Evolutionary conservation across 352 stramenopile species (phyloP).

Genomic region (Pythium volutum): DNA sequence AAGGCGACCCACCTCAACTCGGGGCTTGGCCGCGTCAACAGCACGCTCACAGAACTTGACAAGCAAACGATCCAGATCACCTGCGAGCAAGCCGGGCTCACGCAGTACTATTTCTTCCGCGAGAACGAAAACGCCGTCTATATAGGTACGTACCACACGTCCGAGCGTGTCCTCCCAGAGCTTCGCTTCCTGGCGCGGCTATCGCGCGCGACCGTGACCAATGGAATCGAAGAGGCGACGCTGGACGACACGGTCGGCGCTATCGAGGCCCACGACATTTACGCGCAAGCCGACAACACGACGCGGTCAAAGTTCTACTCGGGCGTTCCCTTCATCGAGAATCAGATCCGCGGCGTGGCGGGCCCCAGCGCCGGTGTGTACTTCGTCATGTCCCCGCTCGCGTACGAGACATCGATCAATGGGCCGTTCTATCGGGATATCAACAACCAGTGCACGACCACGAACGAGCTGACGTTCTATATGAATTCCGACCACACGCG

Average conservation of each 20-base stretch:
- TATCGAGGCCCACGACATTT: constrained; percentile 45
- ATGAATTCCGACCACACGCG: constrained; percentile 62
- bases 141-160: constrained; percentile 51
- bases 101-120: constrained; percentile 54
- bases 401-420: constrained; percentile 43
- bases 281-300: constrained; percentile 26
- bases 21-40: constrained; percentile 30
- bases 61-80: constrained; percentile 43
- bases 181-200: constrained; percentile 48
- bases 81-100: constrained; percentile 35
- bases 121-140: constrained; percentile 51
- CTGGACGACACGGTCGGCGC: constrained; percentile 31
- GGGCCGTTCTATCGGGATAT: constrained; percentile 57
- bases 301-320: constrained; percentile 50
- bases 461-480: constrained; percentile 56
- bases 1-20: constrained; percentile 44
- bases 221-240: constrained; percentile 33
- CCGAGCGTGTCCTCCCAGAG: constrained; percentile 31
- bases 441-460: constrained; percentile 48
- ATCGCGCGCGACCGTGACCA: constrained; percentile 31
- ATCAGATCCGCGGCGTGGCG: constrained; percentile 39
- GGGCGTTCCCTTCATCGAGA: constrained; percentile 32
- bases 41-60: constrained; percentile 30
- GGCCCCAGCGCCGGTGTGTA: constrained; percentile 39
- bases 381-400: constrained; percentile 44